A percentile compares a stretch with the other conserved stretches of the same genome.
These are phyloP conservation scores for Venturiaceae sp. DNA, from an alignment of 2,329 filamentous ascomycete genomes.

Conservation along the genomic window DNA sequence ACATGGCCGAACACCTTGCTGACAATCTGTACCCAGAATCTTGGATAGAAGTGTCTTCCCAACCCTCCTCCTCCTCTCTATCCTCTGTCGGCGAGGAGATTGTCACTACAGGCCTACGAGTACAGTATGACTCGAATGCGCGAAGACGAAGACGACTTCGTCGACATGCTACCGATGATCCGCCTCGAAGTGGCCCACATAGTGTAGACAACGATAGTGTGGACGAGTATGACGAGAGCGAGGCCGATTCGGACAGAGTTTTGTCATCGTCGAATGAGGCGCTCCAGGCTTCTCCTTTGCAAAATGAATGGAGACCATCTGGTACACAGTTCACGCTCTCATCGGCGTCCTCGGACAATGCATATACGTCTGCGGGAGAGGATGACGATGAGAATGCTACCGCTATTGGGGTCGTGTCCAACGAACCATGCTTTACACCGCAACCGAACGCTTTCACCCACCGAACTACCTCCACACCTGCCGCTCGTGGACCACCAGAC, in stretches of 20 bases:
- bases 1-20: slow-evolving; percentile 5
- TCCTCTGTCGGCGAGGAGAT: slow-evolving; percentile 81
- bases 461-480: slow-evolving; percentile 49
- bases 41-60: slow-evolving; percentile 90
- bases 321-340: slow-evolving; percentile 2
- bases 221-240: slow-evolving; percentile 89
- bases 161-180: slow-evolving; percentile 21
- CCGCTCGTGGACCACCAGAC: slow-evolving; percentile 37
- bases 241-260: slow-evolving; percentile 73
- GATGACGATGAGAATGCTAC: slow-evolving; percentile 73
- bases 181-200: slow-evolving; percentile 32
- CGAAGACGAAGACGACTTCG: slow-evolving; percentile 47
- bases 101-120: slow-evolving; percentile 75
- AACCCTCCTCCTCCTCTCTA: slow-evolving; percentile 86
- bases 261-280: slow-evolving; percentile 54
- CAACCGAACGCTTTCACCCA: slow-evolving; percentile 91
- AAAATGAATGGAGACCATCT: slow-evolving; percentile 18
- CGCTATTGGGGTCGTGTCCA: slow-evolving; percentile 56
- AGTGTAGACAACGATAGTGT: slow-evolving; percentile 45
- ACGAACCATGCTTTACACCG: slow-evolving; percentile 57
- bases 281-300: slow-evolving; percentile 21
- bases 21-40: slow-evolving; percentile 55
- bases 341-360: slow-evolving; percentile 7
- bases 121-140: slow-evolving; percentile 55
- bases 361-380: slow-evolving; percentile 25